Conservation (phyloP, 495 filamentous ascomycete genomes). For the Pyrenopolyporus hunteri region DNA sequence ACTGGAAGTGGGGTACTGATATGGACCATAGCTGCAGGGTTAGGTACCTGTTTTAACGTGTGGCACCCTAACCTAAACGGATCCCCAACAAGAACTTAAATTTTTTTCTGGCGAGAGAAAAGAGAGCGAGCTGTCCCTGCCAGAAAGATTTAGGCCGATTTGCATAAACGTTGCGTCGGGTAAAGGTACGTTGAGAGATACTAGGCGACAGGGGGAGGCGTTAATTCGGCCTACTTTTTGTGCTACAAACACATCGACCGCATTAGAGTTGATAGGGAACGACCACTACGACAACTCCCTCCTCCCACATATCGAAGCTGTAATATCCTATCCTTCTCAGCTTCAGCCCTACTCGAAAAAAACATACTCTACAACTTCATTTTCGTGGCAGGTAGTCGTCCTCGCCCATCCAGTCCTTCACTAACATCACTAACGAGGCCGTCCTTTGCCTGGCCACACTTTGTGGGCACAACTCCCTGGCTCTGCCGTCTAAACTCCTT, state of each 20-base stretch:
- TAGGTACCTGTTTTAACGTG: slow-evolving; percentile 38
- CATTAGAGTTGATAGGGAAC: neutral
- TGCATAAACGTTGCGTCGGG: slow-evolving; percentile 6
- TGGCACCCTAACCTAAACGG: slow-evolving; percentile 35
- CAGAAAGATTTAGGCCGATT: slow-evolving; percentile 21
- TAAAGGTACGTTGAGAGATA: slow-evolving; percentile 24
- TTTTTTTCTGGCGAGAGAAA: slow-evolving; percentile 40
- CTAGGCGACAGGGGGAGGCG: neutral
- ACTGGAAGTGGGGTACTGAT: too few relatives aligned
- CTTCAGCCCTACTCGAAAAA: slow-evolving; percentile 13
- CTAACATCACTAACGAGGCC: neutral
- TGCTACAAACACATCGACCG: slow-evolving; percentile 12
- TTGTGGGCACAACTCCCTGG: slow-evolving; percentile 9
- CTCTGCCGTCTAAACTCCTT: slow-evolving; percentile 5
- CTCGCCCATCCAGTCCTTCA: slow-evolving; percentile 4
- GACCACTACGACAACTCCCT: slow-evolving; percentile 5
- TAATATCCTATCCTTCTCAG: slow-evolving; percentile 8
- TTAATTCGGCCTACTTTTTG: neutral
- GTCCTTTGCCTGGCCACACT: slow-evolving; percentile 8
- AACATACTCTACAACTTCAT: neutral
- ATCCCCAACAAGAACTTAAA: slow-evolving; percentile 46
- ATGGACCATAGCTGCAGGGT: slow-evolving; percentile 27
- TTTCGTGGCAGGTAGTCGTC: slow-evolving; percentile 14
- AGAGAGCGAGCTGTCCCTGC: slow-evolving; percentile 30
- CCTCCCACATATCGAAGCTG: slow-evolving; percentile 10